Base-by-base conservation (phyloP, 2,329 filamentous ascomycete genomes). In the Colletotrichum euphorbiae region DNA sequence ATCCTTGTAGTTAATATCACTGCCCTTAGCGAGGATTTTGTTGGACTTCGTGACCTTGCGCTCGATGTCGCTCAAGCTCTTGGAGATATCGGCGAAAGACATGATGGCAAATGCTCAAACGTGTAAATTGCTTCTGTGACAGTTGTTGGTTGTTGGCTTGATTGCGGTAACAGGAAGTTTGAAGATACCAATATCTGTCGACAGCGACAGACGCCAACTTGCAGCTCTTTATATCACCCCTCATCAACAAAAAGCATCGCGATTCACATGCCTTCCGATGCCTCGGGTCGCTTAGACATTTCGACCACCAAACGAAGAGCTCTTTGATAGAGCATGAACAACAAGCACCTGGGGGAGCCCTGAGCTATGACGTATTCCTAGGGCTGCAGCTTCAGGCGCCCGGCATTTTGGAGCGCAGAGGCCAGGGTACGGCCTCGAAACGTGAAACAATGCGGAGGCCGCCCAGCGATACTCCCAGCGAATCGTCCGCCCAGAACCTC, bases 361-460 rank as follows among this genome's bases (percentile, higher is more conserved):
- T 67, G 64, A 51, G 64, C 51, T 51, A 67, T 62, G 58, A 62
- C 64, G 58, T 67, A 24, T 55, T 50, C 36, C 38, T 24, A 36
- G 58, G 62, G 43, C 59, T 17, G 59, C 63, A 62, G 42, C 42
- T 62, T 56, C 58, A 56, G 28, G 59, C 64, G 51, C n/a, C 42
- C 50, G 24, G 51, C 40, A 48, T 33, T 13, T 38, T 19, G 24
- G 21, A 42, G 50, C 50, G 51, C 51, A 52, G 43, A 45, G 50
- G 51, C 50, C 64, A 50, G 58, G 58, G 42, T 57, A 58, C 40
- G 51, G 33, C 59, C 43, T 45, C 51, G 51, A 67, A 57, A 67
- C 64, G 28, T 67, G 64, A 67, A 67, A 67, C 64, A 40, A 62
- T 57, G 58, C 58, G 51, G 58, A 67, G 64, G 58, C 64, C 58